Base-by-base conservation (phyloP, 352 stramenopile genomes). In the Pythium periplocum region DNA sequence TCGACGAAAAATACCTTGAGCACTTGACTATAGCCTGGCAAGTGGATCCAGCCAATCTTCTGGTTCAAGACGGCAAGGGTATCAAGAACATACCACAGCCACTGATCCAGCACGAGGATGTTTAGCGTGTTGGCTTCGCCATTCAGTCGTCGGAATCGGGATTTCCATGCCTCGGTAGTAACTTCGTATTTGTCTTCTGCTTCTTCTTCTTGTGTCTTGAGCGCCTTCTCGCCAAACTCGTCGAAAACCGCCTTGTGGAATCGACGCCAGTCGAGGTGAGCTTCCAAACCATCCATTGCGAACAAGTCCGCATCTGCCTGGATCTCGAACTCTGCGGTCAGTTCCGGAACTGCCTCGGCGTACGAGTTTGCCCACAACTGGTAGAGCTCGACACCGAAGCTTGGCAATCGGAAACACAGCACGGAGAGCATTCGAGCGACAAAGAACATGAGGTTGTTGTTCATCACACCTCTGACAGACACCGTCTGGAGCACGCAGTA, bases 381-480 rank as follows among this genome's bases (percentile, higher is more conserved):
- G 44, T 94, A 95, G 41, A 95, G 49, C 48, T 95, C 85, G 1
- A 95, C 83, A 40, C 85, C 85, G 57, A 93, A 95, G 57, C 82
- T 93, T 45, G 83, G 85, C 7, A 95, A 57, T 4, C 85, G 79
- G 49, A 95, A 95, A 48, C 83, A 94, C 30, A 95, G 57, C 31
- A 94, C 83, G 12, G 85, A 95, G 10, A 95, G 61, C 77, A 95
- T 94, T 48, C 85, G 66, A 8, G 83, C 85, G 32, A 93, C 85
- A 34, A 95, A 95, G 61, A 95, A 95, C 83, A 95, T 93, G 12
- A 95, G 61, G 55, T 95, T 95, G 71, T 94, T 94, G 73, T 93
- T 94, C 85, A 95, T 95, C 31, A 95, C 85, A 40, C 85, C 85
- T 44, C 83, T 83, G 3, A 95, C 85, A 7, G 78, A 91, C 0